Evolutionary conservation across 768 basidiomycete species (phyloP).

Genomic region (Leccinum variicolor): DNA sequence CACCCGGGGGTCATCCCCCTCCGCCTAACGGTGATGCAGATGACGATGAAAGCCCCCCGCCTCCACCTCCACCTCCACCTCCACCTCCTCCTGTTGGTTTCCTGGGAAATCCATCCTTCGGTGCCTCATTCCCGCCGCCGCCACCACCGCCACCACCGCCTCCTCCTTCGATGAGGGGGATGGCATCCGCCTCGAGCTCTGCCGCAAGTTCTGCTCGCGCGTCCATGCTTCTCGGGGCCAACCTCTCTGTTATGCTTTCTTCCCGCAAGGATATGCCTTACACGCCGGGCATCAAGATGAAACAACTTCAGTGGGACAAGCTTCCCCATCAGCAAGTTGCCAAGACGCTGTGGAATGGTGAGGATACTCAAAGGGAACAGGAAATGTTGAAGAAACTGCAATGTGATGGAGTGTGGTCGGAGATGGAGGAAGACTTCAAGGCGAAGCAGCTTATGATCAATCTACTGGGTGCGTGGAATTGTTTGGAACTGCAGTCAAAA

Average conservation of each 20-base stretch:
- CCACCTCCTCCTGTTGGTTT: slow-evolving; percentile 30
- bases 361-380: slow-evolving; percentile 60
- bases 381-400: slow-evolving; percentile 83
- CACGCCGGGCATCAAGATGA: slow-evolving; percentile 89
- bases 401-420: slow-evolving; percentile 83
- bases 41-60: slow-evolving; percentile 24
- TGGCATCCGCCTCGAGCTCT: slow-evolving; percentile 35
- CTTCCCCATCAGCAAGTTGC: slow-evolving; percentile 83
- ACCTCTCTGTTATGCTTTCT: slow-evolving; percentile 52
- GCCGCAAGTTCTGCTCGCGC: slow-evolving; percentile 50
- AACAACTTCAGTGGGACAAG: slow-evolving; percentile 98
- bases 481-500: not conserved
- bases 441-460: slow-evolving; percentile 93
- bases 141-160: slow-evolving; percentile 33
- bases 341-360: slow-evolving; percentile 84
- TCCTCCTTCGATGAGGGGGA: slow-evolving; percentile 27
- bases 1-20: slow-evolving; percentile 5
- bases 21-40: slow-evolving; percentile 18
- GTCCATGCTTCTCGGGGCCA: slow-evolving; percentile 58
- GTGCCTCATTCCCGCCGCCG: slow-evolving; percentile 10
- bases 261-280: slow-evolving; percentile 83
- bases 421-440: slow-evolving; percentile 98
- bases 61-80: slow-evolving; percentile 32
- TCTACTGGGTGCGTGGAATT: slow-evolving; percentile 61
- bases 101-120: slow-evolving; percentile 25